Base-by-base conservation (phyloP, 2,329 filamentous ascomycete species). In the Septoria petroselini region DNA sequence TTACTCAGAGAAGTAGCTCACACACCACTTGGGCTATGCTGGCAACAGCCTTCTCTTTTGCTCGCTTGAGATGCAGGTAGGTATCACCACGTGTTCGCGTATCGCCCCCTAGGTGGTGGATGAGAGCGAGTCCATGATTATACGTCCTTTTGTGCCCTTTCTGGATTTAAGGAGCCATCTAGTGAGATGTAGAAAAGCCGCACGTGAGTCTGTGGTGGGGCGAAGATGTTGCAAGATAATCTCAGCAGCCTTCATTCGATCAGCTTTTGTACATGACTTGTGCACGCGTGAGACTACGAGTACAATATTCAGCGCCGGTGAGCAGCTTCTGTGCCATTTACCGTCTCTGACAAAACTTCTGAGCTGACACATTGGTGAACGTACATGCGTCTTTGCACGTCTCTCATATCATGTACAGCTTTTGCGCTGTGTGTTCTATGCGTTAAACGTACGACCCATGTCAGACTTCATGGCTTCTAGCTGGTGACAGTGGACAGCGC, bases 371-470 rank as follows among this genome's bases (percentile, higher is more conserved):
- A 12, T 9, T 17, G 35, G 35, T 38, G n/a, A n/a, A n/a, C 35
- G 15, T 1, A 38, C 35, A 38, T 18, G 35, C 31, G 5, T 29
- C 8, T 11, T 34, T 37, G 41, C 29, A 30, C 35, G 29, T 23
- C n/a, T 27, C 41, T 42, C 37, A 38, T 48, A 18, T 42, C 37
- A 38, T 48, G 27, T 43, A 48, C 50, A 48, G 33, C 44, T 41
- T 37, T 48, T 44, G 39, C 34, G 37, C 41, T 31, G 37, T 42
- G n/a, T 15, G 30, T 18, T 30, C 35, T 37, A 51, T 47, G 48
- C 48, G 34, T 31, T 18, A 33, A 8, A 39, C 39, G 29, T 45
- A 48, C 44, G 47, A 7, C 37, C 35, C 46, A 27, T 41, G 19
- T 35, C 45, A 7, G 25, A 35, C 15, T 35, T 41, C 14, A 40